Evolutionary conservation across 2,329 filamentous ascomycete genomes (phyloP), one percentile per base, ranked within the genome.

Genomic region (Helminthosporium solani): DNA sequence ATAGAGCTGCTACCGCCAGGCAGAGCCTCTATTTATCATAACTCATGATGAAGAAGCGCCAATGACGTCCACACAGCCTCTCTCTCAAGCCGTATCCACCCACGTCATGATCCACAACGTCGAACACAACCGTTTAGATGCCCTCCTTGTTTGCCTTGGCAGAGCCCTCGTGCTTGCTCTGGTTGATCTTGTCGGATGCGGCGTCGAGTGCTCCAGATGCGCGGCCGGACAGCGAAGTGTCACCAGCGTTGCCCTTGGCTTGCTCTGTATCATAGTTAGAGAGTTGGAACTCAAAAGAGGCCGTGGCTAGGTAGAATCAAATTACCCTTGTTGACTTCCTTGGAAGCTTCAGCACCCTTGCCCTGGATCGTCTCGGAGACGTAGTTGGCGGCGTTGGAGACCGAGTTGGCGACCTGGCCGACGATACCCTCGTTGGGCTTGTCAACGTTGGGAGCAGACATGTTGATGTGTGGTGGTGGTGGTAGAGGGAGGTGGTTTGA

Each of bases 321-420:
- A n/a, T 62, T 66, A 40, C 38, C 58, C 80, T 87, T 86, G 80
- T 87, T 86, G 75, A 75, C 75, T 74, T 86, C 82, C 81, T 87
- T 86, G 73, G 77, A 81, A 51, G 79, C 73, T 56, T 78, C 76
- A 51, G 74, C 73, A 53, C 75, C 66, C 50, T 75, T 74, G 67
- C 83, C 74, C 75, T 85, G 77, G 66, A 83, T 71, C 62, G 75
- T 73, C 77, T 86, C 84, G 57, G 80, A 72, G 73, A 86, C 82
- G 80, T 86, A 86, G 79, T 85, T 85, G 74, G 74, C 82, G 64
- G 78, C 79, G 73, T 85, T 81, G 76, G 70, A 62, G 54, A 67
- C 54, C 38, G 64, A 64, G 67, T 71, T 71, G 66, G 56, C 50
- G 57, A 61, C 55, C 63, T 70, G 66, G 60, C 70, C 70, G 62